Evolutionary conservation across 139 green algal genomes (phyloP), one percentile per base, ranked within the genome.

Genomic region (Chlamydomonas incerta): DNA sequence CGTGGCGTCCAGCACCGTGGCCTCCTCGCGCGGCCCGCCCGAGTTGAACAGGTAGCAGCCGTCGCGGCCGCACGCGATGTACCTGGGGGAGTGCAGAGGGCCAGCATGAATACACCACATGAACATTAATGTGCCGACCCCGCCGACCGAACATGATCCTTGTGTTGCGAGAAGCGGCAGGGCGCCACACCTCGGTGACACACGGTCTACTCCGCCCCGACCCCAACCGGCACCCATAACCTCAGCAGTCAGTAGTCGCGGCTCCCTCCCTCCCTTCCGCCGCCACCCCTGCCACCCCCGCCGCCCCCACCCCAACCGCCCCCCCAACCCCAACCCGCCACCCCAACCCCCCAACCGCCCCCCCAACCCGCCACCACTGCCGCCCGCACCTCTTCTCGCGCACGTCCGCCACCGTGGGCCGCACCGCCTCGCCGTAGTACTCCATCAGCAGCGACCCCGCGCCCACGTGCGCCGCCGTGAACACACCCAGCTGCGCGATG

Each of bases 1-100:
- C 13, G 90, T 95, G 17, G 93, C 92, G 58, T 96, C 93, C 62
- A 95, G 83, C 47, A 95, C 70, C 31, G 84, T 71, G 21, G 73
- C 76, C 50, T 82, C 72, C 28, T 63, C 55, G 23, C 52, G 29
- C 2, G 23, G 26, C 9, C 67, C 80, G 28, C 55, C 68, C 15
- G 68, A 33, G 52, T 67, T 50, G 76, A 87, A 87, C 46, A 87
- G 67, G 58, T 89, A 87, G 60, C 76, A 82, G 76, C 76, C 85
- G 37, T 77, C 31, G 35, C 76, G 67, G 14, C 24, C 28, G 52
- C 24, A 50, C 6, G 14, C 34, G 41, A 50, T 50, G 80, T 80
- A 80, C 28, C 68, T 86, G 67, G 1, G n/a, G 15, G 46, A 55
- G 57, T 1, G 18, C 55, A 24, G 55, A 60, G 18, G 20, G 55